Base-by-base conservation (phyloP, 2,329 filamentous ascomycete genomes). In the Elsinoe batatas region DNA sequence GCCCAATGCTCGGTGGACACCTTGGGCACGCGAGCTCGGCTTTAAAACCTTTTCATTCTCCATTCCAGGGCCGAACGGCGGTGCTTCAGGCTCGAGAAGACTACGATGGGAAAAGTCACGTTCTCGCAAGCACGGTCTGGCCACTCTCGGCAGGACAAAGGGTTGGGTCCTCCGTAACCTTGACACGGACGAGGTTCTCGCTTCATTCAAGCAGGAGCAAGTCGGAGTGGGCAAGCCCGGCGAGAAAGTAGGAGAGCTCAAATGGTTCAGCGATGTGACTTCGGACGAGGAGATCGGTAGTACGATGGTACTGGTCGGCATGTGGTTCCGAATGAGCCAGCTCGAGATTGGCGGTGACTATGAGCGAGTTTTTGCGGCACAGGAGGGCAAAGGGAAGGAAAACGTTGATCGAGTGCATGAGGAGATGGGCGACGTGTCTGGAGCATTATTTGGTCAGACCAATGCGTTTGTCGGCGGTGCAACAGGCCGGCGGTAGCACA, bases 301-400 rank as follows among this genome's bases (percentile, higher is more conserved):
- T 20, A 51, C 33, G 33, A 51, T 38, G 47, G 47, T 51, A 18
- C 47, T 51, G 32, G 47, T 51, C 26, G 47, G 47, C 17, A 51
- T 51, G 47, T 51, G 47, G 47, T 51, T 51, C 17, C 47, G 47
- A 12, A 51, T 51, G 47, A 51, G 47, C 32, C 47, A 51, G 47
- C 15, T 51, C 4, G 47, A 37, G 32, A 38, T 51, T 38, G 47
- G 47, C 17, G 47, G 47, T 5, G 47, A 51, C 6, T 51, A 51
- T 26, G 47, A 51, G 33, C 36, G 33, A 35, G 47, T 51, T 15
- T 18, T 51, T 1, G 32, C 17, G 33, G 47, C 32, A 3, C 26
- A 51, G 47, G 33, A 51, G 30, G 33, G 32, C 26, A 51, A 36
- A 35, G 32, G 44, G 10, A 49, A 49, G 26, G 44, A n/a, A 6